Evolutionary conservation across 371 early-diverging fungal genomes (phyloP).

Genomic region (Globomyces sp.): DNA sequence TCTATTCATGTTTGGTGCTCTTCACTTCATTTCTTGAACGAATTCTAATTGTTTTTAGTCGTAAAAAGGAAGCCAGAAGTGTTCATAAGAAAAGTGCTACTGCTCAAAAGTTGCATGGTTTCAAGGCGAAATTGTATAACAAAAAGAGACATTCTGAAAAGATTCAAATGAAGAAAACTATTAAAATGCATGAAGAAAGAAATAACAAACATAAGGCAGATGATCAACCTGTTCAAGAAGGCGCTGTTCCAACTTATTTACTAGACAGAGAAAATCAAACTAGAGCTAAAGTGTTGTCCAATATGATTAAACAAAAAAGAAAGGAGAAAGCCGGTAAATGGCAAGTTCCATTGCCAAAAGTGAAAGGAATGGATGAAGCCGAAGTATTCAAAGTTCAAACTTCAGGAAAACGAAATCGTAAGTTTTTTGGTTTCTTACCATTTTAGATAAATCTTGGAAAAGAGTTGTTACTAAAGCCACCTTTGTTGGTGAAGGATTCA

Average conservation of each 20-base stretch:
- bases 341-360: conserved; percentile 98
- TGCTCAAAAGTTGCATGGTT: conserved; percentile 97
- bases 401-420: conserved; percentile 90
- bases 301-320: conserved; percentile 99
- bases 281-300: conserved; percentile 94
- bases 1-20: background rate
- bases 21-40: background rate
- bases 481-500: conserved; percentile 99
- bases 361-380: conserved; percentile 98
- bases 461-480: conserved; percentile 99
- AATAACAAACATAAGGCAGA: conserved; percentile 82
- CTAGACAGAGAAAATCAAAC: conserved; percentile 98
- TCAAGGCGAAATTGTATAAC: conserved; percentile 98
- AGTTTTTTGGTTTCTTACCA: background rate
- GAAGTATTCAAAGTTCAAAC: conserved; percentile 99
- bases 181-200: conserved; percentile 97
- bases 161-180: conserved; percentile 99
- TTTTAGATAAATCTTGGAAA: conserved; percentile 93
- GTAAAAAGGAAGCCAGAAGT: conserved; percentile 96
- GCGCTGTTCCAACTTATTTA: conserved; percentile 98
- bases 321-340: conserved; percentile 99
- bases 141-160: conserved; percentile 99
- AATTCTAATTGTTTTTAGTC: conserved; percentile 49
- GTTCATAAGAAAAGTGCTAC: conserved; percentile 87
- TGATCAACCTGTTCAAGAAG: conserved; percentile 81